Conservation (phyloP, 257 asterid genomes). For the Gentiana macrophylla region DNA sequence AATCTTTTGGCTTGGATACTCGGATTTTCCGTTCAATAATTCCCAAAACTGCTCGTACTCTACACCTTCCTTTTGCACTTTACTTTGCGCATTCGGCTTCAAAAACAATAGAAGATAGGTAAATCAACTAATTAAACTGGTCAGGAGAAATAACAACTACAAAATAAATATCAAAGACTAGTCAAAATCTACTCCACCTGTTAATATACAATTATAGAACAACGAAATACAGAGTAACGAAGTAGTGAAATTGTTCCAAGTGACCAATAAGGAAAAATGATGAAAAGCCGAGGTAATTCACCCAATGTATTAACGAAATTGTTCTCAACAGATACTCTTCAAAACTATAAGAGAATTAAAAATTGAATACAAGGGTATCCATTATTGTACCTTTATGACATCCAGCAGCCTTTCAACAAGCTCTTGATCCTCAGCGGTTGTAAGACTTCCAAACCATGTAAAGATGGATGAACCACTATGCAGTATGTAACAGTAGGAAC, state of each 20-base stretch:
- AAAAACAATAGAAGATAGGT: slow-evolving; percentile 12
- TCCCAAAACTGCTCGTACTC: slow-evolving; percentile 98
- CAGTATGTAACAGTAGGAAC: slow-evolving; percentile 86
- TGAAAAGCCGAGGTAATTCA: too few species aligned
- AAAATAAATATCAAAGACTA: too few species aligned
- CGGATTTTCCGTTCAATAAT: slow-evolving; percentile 84
- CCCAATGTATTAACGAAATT: not conserved
- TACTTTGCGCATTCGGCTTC: slow-evolving; percentile 91
- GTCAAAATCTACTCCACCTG: too few species aligned
- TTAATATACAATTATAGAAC: not conserved
- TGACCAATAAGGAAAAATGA: too few species aligned
- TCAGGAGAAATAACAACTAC: slow-evolving; percentile 2
- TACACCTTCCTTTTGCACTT: slow-evolving; percentile 86
- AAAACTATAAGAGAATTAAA: not conserved
- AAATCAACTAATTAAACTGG: not conserved
- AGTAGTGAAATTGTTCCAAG: not conserved
- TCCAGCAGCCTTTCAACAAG: slow-evolving; percentile 97
- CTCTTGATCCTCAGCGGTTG: slow-evolving; percentile 84
- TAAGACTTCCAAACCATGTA: slow-evolving; percentile 86
- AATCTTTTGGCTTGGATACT: slow-evolving; percentile 90
- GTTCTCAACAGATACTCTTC: too few species aligned
- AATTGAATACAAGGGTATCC: slow-evolving; percentile 2
- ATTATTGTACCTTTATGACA: slow-evolving; percentile 60
- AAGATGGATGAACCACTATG: slow-evolving; percentile 73
- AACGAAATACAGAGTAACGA: not conserved